Percentiles rank a stretch among this genome's conserved stretches.
Conservation (phyloP, 805 yeast genomes). For the Teunomyces panamensis region DNA sequence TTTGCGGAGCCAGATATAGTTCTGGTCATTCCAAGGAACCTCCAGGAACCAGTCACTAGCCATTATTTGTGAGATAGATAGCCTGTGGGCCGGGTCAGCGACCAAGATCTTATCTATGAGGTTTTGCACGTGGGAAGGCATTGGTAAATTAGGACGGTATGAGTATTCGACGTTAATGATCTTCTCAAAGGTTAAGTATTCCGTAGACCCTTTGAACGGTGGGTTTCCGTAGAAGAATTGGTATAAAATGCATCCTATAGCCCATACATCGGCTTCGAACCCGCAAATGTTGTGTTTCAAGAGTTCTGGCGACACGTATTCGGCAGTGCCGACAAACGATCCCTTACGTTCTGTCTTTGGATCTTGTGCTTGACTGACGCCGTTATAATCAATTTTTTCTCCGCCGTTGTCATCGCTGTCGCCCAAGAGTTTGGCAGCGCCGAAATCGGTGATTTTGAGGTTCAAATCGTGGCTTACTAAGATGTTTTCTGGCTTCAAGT, state of each 20-base stretch:
- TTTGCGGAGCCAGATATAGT: conserved; percentile 34
- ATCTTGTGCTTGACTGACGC: conserved; percentile 23
- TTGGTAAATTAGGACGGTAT: conserved; percentile 29
- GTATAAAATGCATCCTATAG: conserved; percentile 82
- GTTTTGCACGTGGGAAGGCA: conserved; percentile 27
- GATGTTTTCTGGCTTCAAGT: conserved; percentile 92
- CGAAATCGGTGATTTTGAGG: conserved; percentile 92
- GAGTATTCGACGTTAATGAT: conserved; percentile 74
- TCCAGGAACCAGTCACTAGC: conserved; percentile 35
- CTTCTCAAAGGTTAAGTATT: conserved; percentile 82
- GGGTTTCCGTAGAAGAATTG: conserved; percentile 83
- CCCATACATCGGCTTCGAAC: conserved; percentile 88
- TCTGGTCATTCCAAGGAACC: conserved; percentile 39
- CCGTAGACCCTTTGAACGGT: conserved; percentile 85
- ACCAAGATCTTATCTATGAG: conserved; percentile 33
- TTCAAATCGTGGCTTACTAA: conserved; percentile 81
- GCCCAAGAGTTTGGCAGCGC: conserved; percentile 83
- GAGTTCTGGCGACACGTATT: conserved; percentile 91
- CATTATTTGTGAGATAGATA: conserved; percentile 33
- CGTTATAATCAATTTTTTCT: conserved; percentile 31
- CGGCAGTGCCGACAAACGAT: conserved; percentile 97
- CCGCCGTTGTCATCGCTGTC: conserved; percentile 27
- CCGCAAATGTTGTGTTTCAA: conserved; percentile 77
- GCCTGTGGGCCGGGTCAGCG: conserved; percentile 30
- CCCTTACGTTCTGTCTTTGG: conserved; percentile 31